Evolutionary conservation across 306 rosid genomes (phyloP).

Genomic region (Hippophae gyantsensis): DNA sequence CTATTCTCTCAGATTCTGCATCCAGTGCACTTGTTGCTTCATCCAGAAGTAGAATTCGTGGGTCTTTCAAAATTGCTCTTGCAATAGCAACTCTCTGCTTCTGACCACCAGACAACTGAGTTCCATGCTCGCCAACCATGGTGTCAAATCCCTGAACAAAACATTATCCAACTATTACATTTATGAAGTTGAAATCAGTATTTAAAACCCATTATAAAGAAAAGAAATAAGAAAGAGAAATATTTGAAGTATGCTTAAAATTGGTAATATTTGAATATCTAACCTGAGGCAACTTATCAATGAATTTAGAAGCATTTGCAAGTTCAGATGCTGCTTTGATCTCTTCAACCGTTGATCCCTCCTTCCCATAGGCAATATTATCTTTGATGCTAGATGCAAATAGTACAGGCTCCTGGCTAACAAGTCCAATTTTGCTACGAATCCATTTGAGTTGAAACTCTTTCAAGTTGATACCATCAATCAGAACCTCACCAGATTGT

Average conservation of each 20-base stretch:
- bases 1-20: slow-evolving; percentile 58
- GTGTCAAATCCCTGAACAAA: slow-evolving; percentile 44
- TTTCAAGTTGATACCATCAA: slow-evolving; percentile 35
- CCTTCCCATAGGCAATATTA: slow-evolving; percentile 38
- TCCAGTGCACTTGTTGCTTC: slow-evolving; percentile 72
- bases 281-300: slow-evolving; percentile 38
- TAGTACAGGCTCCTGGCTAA: slow-evolving; percentile 39
- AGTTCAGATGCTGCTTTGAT: slow-evolving; percentile 28
- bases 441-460: slow-evolving; percentile 35
- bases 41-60: slow-evolving; percentile 57
- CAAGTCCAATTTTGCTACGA: slow-evolving; percentile 33
- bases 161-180: not conserved
- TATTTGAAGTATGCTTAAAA: not conserved
- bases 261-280: not conserved
- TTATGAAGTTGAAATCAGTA: not conserved
- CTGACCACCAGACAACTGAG: slow-evolving; percentile 64
- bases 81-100: slow-evolving; percentile 63
- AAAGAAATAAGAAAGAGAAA: not conserved
- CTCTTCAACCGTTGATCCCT: slow-evolving; percentile 32
- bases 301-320: slow-evolving; percentile 34
- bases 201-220: not conserved
- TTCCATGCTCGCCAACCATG: slow-evolving; percentile 68
- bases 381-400: slow-evolving; percentile 36
- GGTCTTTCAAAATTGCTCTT: slow-evolving; percentile 64
- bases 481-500: slow-evolving; percentile 34